These are phyloP conservation scores for Sugiyamaella mastotermitis DNA, from an alignment of 805 yeast species.

Conservation along the genomic window DNA sequence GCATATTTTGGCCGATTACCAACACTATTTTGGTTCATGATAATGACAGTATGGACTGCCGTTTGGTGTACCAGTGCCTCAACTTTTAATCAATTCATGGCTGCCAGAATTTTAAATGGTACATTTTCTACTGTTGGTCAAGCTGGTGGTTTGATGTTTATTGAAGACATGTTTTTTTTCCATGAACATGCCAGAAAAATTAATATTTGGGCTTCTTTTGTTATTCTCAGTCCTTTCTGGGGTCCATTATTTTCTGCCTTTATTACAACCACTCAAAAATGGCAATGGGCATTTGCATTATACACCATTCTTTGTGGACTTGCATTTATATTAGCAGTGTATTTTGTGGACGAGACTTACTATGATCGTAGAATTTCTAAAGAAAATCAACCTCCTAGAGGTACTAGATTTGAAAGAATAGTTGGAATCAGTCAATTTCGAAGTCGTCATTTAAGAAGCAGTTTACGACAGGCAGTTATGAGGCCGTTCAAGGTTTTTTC, in stretches of 20 bases:
- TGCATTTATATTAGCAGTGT: constrained; percentile 1
- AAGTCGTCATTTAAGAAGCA: constrained; percentile 1
- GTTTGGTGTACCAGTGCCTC: constrained; percentile 7
- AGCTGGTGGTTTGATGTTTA: constrained; percentile 9
- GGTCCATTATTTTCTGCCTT: constrained; percentile 6
- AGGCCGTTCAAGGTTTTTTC: constrained; percentile 1
- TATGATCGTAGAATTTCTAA: constrained; percentile 1
- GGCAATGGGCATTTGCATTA: constrained; percentile 7
- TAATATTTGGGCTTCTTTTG: constrained; percentile 5
- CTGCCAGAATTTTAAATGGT: constrained; percentile 6
- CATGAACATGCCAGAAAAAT: constrained; percentile 8
- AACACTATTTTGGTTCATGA: constrained; percentile 4
- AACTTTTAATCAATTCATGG: constrained; percentile 5
- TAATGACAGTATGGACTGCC: constrained; percentile 8
- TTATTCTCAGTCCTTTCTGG: constrained; percentile 4
- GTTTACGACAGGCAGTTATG: constrained; percentile 1
- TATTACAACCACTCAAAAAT: constrained; percentile 5
- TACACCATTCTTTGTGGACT: constrained; percentile 3
- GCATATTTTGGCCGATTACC: constrained; percentile 9
- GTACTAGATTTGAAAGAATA: neutral
- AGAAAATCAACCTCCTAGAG: constrained; percentile 1
- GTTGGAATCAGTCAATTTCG: constrained; percentile 4
- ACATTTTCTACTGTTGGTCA: constrained; percentile 7
- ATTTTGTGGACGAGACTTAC: constrained; percentile 5
- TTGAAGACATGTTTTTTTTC: constrained; percentile 7